These are phyloP conservation scores for Glycyrrhiza uralensis DNA, from an alignment of 306 rosid species.

Conservation along the genomic window DNA sequence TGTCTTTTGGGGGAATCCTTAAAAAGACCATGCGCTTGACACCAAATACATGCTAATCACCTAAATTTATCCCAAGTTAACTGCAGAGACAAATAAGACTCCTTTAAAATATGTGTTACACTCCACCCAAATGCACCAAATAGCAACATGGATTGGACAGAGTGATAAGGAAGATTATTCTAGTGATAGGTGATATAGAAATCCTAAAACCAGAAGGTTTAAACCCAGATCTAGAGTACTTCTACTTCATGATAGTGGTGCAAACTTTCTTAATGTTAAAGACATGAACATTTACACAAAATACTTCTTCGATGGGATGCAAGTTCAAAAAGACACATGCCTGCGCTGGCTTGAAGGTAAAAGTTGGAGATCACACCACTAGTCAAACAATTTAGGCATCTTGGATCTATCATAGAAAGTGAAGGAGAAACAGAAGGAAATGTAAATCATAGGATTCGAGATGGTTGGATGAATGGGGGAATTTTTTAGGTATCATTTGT, in stretches of 20 bases:
- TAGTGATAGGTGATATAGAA: not conserved
- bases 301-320: not conserved
- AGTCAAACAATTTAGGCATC: not conserved
- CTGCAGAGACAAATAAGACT: not conserved
- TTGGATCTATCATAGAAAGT: not conserved
- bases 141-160: not conserved
- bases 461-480: not conserved
- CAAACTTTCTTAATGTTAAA: not conserved
- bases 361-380: not conserved
- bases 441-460: not conserved
- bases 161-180: not conserved
- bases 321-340: not conserved
- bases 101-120: not conserved
- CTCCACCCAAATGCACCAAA: not conserved
- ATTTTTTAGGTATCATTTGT: not conserved
- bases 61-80: not conserved
- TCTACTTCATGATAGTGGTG: not conserved
- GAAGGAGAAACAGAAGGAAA: not conserved
- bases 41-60: conserved; percentile 4
- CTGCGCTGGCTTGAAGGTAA: not conserved
- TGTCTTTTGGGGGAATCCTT: not conserved
- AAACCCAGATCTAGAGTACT: not conserved
- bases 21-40: not conserved
- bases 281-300: not conserved
- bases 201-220: not conserved